Base-by-base conservation (phyloP, 129 eudicot genomes). In the Centella asiatica region DNA sequence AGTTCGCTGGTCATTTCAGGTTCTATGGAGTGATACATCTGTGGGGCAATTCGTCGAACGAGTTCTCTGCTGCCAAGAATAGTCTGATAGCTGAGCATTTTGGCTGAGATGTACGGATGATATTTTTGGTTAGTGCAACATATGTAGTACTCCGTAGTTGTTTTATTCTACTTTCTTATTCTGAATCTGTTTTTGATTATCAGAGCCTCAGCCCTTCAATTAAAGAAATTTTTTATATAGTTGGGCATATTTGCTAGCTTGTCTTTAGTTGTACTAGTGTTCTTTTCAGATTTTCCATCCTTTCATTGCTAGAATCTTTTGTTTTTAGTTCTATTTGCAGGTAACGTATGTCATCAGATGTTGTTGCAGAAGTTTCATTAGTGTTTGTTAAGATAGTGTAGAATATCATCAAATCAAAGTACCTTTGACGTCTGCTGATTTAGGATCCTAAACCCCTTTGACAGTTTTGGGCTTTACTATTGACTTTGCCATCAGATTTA, bases 1-100 rank as follows among this genome's bases (percentile, higher is more conserved):
- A 57, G 65, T 55, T 57, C 11, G 62, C 34, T 26, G 67, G 39
- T 66, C 44, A 40, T 39, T 60, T 66, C 34, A 69, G 36, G 67
- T 64, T 52, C 46, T 44, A 37, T 19, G 28, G n/a, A 48, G 25
- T 48, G 24, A 32, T 54, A 42, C 36, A 57, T 77, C 66, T 26
- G 14, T 46, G 60, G n/a, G 50, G 0, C 57, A 37, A 58, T 66
- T 66, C 18, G 14, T 71, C 67, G 51, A 62, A 67, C 24, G 56
- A 31, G 24, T 63, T 73, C 28, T 19, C 55, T 66, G 70, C 74
- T 66, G 59, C 51, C 36, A 28, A 60, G 27, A 19, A 27, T 33
- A 63, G 29, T 64, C 42, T 31, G 24, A 29, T 57, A 19, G 15
- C 19, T 24, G 50, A 62, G 34, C 34, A n/a, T 22, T 32, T n/a